These are phyloP conservation scores for Eragrostis tef DNA, from an alignment of 202 grass and related monocot species.

Conservation along the genomic window DNA sequence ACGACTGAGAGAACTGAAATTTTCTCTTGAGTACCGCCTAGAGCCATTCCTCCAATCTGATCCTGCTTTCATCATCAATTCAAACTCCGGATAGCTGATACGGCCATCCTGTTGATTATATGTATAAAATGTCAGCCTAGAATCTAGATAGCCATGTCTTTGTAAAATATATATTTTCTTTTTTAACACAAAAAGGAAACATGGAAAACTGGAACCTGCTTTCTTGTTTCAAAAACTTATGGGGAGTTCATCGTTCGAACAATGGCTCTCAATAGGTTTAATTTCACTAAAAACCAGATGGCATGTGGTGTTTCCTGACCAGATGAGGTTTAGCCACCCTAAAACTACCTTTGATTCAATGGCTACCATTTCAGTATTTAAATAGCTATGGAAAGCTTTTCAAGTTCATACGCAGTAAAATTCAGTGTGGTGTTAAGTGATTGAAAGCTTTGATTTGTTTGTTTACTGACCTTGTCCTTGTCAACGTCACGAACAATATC, in stretches of 20 bases:
- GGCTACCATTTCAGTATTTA: slow-evolving; percentile 31
- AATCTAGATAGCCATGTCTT: slow-evolving; percentile 56
- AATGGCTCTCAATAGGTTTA: neutral
- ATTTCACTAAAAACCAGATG: neutral
- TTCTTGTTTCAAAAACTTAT: slow-evolving; percentile 35
- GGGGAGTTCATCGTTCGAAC: slow-evolving; percentile 1
- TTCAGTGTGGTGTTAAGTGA: neutral
- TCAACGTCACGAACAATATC: slow-evolving; percentile 79
- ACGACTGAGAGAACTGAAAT: slow-evolving; percentile 61
- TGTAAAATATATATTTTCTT: neutral
- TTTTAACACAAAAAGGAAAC: neutral
- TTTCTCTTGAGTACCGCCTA: slow-evolving; percentile 58
- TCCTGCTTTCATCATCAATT: slow-evolving; percentile 94
- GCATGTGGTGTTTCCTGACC: slow-evolving; percentile 13
- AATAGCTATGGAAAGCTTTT: slow-evolving; percentile 18
- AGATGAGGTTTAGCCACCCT: neutral
- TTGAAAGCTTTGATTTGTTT: slow-evolving; percentile 34
- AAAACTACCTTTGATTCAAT: slow-evolving; percentile 3
- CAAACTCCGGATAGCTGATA: slow-evolving; percentile 84
- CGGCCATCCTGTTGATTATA: slow-evolving; percentile 77
- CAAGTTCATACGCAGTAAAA: slow-evolving; percentile 10
- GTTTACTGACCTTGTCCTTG: slow-evolving; percentile 69
- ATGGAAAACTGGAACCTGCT: slow-evolving; percentile 1
- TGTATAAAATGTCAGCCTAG: slow-evolving; percentile 51
- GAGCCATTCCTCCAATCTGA: slow-evolving; percentile 81